Percentiles rank a stretch among this genome's conserved stretches.
Conservation (phyloP, 495 filamentous ascomycete species). For the Lepidopterella palustris region DNA sequence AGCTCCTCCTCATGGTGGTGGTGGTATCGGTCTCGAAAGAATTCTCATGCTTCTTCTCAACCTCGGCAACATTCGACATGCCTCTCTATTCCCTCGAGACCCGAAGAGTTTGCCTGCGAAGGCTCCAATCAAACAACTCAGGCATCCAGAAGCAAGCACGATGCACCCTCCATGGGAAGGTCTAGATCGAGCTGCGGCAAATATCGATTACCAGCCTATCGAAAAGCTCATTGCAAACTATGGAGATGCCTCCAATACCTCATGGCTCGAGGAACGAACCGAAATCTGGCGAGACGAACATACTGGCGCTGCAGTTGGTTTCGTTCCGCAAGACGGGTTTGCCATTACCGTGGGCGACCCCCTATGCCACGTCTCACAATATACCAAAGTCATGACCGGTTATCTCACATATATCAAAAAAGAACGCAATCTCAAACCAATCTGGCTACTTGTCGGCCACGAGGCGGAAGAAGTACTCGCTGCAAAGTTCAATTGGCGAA, state of each 20-base stretch:
- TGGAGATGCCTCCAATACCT: conserved; percentile 80
- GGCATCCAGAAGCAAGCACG: conserved; percentile 75
- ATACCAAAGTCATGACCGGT: conserved; percentile 57
- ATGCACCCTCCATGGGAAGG: conserved; percentile 55
- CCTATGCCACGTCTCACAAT: conserved; percentile 67
- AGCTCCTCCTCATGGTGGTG: conserved; percentile 82
- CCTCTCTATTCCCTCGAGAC: conserved; percentile 77
- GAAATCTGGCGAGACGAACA: conserved; percentile 70
- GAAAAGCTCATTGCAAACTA: conserved; percentile 84
- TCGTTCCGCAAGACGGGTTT: conserved; percentile 63
- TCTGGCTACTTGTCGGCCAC: conserved; percentile 70
- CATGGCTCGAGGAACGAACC: conserved; percentile 77
- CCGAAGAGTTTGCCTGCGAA: conserved; percentile 68
- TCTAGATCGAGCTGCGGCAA: conserved; percentile 39
- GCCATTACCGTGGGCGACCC: conserved; percentile 77
- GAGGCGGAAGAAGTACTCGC: conserved; percentile 68
- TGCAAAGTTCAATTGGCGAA: conserved; percentile 72
- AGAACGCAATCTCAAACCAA: conserved; percentile 62
- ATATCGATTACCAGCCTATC: conserved; percentile 58
- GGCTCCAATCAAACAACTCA: conserved; percentile 47
- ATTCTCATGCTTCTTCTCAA: conserved; percentile 76
- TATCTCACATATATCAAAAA: conserved; percentile 69
- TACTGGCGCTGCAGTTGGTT: conserved; percentile 75
- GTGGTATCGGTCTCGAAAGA: conserved; percentile 84
- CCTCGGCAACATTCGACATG: conserved; percentile 82